Conservation (phyloP, 2,329 filamentous ascomycete genomes). For the Phialophora chinensis region DNA sequence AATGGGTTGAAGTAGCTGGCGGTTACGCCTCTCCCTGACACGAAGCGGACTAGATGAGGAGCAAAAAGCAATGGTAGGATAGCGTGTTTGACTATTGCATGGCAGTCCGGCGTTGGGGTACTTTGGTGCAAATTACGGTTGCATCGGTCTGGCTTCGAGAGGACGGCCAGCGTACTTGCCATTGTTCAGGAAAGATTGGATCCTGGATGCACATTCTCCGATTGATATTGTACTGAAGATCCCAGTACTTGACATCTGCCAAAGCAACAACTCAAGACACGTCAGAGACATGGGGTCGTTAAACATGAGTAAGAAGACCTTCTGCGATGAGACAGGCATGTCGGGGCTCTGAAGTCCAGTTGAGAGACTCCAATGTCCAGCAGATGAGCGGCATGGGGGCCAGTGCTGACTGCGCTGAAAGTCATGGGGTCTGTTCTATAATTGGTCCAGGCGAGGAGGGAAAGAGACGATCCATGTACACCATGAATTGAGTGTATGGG, state of each 20-base stretch:
- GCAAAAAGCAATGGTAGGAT: slow-evolving; percentile 33
- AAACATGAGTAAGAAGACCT: slow-evolving; percentile 1
- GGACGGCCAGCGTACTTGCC: slow-evolving; percentile 9
- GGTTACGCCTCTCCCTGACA: slow-evolving; percentile 75
- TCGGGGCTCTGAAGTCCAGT: neutral
- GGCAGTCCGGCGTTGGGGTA: slow-evolving; percentile 29
- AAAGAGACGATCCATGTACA: slow-evolving; percentile 25
- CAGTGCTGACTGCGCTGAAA: slow-evolving; percentile 6
- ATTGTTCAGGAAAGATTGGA: slow-evolving; percentile 22
- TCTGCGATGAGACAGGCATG: neutral
- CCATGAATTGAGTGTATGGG: slow-evolving; percentile 26
- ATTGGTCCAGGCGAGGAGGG: slow-evolving; percentile 19
- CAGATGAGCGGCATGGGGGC: neutral
- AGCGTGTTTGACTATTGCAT: slow-evolving; percentile 34
- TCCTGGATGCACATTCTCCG: slow-evolving; percentile 19
- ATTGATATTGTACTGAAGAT: slow-evolving; percentile 19
- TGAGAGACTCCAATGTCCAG: neutral
- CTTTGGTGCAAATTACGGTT: slow-evolving; percentile 19
- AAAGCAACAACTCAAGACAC: neutral
- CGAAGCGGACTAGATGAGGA: slow-evolving; percentile 10
- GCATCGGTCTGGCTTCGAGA: slow-evolving; percentile 22
- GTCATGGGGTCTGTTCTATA: slow-evolving; percentile 26
- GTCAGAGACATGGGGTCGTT: neutral
- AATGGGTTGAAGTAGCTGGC: slow-evolving; percentile 97
- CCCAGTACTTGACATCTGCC: slow-evolving; percentile 5